Conservation (phyloP, 768 basidiomycete genomes). For the Pluteus cervinus region DNA sequence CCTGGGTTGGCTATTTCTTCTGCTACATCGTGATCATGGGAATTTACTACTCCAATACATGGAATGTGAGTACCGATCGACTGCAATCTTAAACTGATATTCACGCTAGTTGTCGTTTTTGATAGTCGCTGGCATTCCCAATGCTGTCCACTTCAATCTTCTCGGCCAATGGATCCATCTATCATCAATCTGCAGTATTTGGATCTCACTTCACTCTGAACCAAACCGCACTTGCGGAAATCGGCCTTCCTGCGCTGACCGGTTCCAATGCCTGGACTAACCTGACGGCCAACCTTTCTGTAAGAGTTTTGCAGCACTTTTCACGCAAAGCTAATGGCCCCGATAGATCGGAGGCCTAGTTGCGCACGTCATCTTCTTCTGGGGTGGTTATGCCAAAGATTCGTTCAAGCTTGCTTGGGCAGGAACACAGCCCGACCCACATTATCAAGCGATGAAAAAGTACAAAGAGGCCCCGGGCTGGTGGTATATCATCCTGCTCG, state of each 20-base stretch:
- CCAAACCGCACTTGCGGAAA: slow-evolving; percentile 42
- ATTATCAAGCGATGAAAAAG: slow-evolving; percentile 54
- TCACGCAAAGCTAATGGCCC: background rate
- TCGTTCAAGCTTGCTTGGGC: slow-evolving; percentile 43
- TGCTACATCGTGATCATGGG: slow-evolving; percentile 48
- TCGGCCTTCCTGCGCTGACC: slow-evolving; percentile 43
- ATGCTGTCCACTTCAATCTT: slow-evolving; percentile 60
- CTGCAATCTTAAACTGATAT: background rate
- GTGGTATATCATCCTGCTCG: slow-evolving; percentile 49
- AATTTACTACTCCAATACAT: slow-evolving; percentile 59
- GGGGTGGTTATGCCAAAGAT: slow-evolving; percentile 43
- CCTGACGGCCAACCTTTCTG: slow-evolving; percentile 41
- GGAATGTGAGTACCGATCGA: slow-evolving; percentile 36
- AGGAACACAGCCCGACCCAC: slow-evolving; percentile 47
- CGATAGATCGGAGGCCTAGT: slow-evolving; percentile 53
- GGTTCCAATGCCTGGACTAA: slow-evolving; percentile 51
- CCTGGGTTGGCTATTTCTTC: slow-evolving; percentile 47
- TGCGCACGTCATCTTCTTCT: slow-evolving; percentile 51
- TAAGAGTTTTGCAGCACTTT: slow-evolving; percentile 13
- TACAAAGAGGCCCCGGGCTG: slow-evolving; percentile 58
- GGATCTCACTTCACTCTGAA: slow-evolving; percentile 45
- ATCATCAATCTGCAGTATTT: slow-evolving; percentile 50
- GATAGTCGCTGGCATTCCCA: slow-evolving; percentile 45
- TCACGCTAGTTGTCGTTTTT: slow-evolving; percentile 1
- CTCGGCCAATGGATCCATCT: slow-evolving; percentile 45